Percentiles rank a stretch among this genome's conserved stretches.
These are phyloP conservation scores for Torulaspora indica DNA, from an alignment of 805 yeast genomes.

Conservation along the genomic window DNA sequence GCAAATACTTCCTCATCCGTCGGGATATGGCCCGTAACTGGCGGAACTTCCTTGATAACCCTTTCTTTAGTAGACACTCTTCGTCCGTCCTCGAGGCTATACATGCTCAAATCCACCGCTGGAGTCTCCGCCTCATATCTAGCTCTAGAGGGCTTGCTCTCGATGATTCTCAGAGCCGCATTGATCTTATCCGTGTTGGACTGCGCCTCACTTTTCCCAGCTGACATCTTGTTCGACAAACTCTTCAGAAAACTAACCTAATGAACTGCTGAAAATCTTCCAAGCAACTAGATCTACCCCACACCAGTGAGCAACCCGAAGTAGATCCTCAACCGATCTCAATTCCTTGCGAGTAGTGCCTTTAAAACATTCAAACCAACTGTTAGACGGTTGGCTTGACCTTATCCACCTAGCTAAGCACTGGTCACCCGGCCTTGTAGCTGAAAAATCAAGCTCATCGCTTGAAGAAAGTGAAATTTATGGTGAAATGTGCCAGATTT, in stretches of 20 bases:
- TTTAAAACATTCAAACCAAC: too few species aligned
- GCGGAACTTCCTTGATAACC: conserved; percentile 48
- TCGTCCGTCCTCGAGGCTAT: conserved; percentile 49
- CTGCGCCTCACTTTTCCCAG: conserved; percentile 32
- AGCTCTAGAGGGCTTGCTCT: conserved; percentile 38
- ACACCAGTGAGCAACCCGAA: too few species aligned
- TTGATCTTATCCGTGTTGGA: conserved; percentile 54
- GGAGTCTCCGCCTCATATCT: conserved; percentile 4
- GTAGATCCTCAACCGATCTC: neutral
- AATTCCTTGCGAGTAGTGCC: neutral
- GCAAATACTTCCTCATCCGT: conserved; percentile 62
- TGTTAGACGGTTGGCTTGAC: too few species aligned
- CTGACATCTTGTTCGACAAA: neutral
- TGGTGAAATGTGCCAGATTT: neutral
- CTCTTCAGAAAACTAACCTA: neutral
- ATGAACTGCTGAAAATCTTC: neutral
- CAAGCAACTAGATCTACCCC: neutral
- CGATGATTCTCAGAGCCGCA: conserved; percentile 60
- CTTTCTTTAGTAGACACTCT: conserved; percentile 47
- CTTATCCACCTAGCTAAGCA: too few species aligned
- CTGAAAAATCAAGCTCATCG: conserved; percentile 16
- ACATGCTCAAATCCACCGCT: conserved; percentile 17
- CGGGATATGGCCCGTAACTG: conserved; percentile 65
- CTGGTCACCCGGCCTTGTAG: conserved; percentile 15
- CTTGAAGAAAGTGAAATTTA: neutral